phyloP scores from a whole-genome alignment of 495 filamentous ascomycete species.

The Neurospora terricola region DNA sequence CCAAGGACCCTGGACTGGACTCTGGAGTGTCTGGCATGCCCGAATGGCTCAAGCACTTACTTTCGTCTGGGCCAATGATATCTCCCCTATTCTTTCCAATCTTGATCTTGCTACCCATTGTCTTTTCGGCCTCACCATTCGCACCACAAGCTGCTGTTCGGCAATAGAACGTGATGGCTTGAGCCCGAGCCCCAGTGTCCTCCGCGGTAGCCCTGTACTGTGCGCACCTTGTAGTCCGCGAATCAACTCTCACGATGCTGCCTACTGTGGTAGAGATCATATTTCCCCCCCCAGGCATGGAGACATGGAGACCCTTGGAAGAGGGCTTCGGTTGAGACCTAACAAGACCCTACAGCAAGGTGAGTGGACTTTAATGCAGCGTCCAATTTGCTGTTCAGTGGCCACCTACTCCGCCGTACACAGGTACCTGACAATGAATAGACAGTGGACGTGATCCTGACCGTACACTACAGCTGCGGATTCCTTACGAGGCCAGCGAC shows the following conservation, averaged over 20 bases:
- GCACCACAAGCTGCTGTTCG: neutral
- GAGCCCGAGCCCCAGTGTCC: neutral
- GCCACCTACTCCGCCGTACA: neutral
- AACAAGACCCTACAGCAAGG: neutral
- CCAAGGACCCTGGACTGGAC: neutral
- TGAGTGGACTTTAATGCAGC: neutral
- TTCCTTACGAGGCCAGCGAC: neutral
- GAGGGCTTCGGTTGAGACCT: neutral
- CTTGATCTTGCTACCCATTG: neutral
- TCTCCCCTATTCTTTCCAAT: neutral
- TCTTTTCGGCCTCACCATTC: neutral
- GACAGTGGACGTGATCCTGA: neutral
- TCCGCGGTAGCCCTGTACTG: neutral
- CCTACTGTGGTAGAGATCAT: neutral
- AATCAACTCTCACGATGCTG: neutral
- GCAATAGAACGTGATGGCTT: neutral
- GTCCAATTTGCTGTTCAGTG: neutral
- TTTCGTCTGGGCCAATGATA: neutral
- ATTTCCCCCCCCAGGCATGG: neutral
- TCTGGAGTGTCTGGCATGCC: neutral
- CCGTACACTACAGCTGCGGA: neutral
- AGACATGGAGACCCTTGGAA: neutral
- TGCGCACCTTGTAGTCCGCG: neutral
- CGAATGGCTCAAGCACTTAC: neutral
- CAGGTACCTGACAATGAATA: neutral